phyloP scores from a whole-genome alignment of 768 basidiomycete genomes.

The Butyriboletus loyo region DNA sequence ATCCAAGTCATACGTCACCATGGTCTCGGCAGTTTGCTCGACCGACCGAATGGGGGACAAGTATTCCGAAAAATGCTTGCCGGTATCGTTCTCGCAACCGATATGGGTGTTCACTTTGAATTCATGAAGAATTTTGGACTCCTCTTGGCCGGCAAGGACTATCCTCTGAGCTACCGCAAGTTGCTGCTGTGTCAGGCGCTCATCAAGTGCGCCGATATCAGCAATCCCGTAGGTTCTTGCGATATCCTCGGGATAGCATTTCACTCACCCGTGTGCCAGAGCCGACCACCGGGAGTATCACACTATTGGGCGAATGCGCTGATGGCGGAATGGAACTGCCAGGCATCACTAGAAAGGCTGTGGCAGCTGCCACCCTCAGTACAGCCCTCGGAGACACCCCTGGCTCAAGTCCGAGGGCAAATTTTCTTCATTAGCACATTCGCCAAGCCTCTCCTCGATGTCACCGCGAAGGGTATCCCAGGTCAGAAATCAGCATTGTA shows the following conservation, averaged over 20 bases:
- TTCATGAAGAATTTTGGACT: constrained; percentile 72
- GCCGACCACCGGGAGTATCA: constrained; percentile 88
- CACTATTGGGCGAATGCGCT: constrained; percentile 91
- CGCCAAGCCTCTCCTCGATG: constrained; percentile 78
- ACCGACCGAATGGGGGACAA: constrained; percentile 45
- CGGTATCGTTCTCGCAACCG: constrained; percentile 85
- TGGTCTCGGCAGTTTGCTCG: constrained; percentile 67
- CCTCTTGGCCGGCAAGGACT: constrained; percentile 42
- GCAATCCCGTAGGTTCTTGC: constrained; percentile 78
- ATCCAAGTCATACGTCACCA: constrained; percentile 77
- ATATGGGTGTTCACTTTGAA: constrained; percentile 86
- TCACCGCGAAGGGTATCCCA: constrained; percentile 70
- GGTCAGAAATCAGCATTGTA: constrained; percentile 41
- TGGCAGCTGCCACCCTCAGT: constrained; percentile 66
- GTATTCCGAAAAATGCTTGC: constrained; percentile 73
- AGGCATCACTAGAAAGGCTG: constrained; percentile 81
- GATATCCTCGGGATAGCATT: background rate
- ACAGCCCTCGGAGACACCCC: constrained; percentile 43
- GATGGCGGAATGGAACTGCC: constrained; percentile 86
- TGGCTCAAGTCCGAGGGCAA: constrained; percentile 77
- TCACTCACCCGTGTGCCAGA: constrained; percentile 43
- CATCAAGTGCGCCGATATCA: constrained; percentile 97
- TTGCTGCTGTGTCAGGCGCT: constrained; percentile 83
- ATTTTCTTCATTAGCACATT: constrained; percentile 85
- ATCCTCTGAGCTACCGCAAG: constrained; percentile 46